Conservation (phyloP, 176 grass and related monocot genomes). For the Pontederia paniculata region DNA sequence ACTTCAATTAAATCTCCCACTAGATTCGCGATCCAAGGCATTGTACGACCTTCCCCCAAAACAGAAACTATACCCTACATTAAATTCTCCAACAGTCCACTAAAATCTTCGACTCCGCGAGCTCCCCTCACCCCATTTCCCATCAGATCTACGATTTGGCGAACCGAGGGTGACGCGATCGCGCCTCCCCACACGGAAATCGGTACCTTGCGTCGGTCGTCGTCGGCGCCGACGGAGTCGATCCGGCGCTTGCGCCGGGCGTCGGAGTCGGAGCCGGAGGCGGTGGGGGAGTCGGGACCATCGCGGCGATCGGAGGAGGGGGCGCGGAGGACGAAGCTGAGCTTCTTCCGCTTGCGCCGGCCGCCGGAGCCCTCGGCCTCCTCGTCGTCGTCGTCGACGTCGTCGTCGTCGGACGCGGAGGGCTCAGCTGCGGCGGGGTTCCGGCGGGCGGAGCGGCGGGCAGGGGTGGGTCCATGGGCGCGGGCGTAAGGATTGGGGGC, state of each 20-base stretch:
- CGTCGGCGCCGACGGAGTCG: background rate
- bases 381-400: slow-evolving; percentile 29
- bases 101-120: too few species aligned
- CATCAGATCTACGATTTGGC: too few species aligned
- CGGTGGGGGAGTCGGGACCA: slow-evolving; percentile 20
- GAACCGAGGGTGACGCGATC: too few species aligned
- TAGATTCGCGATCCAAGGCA: background rate
- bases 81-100: too few species aligned
- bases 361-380: slow-evolving; percentile 21
- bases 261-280: slow-evolving; percentile 35
- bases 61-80: slow-evolving; percentile 2
- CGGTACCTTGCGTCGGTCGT: too few species aligned
- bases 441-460: slow-evolving; percentile 36
- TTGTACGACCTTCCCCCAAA: background rate
- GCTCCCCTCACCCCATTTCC: too few species aligned
- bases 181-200: too few species aligned
- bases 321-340: slow-evolving; percentile 47
- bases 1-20: background rate
- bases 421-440: slow-evolving; percentile 18
- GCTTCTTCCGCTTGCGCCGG: slow-evolving; percentile 69
- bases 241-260: slow-evolving; percentile 3
- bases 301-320: slow-evolving; percentile 17
- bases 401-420: slow-evolving; percentile 1
- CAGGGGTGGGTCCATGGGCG: slow-evolving; percentile 7
- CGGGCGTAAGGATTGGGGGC: slow-evolving; percentile 14